Evolutionary conservation across 352 stramenopile genomes (phyloP), one percentile per base, ranked within the genome.

Genomic region (Peronospora farinosa): DNA sequence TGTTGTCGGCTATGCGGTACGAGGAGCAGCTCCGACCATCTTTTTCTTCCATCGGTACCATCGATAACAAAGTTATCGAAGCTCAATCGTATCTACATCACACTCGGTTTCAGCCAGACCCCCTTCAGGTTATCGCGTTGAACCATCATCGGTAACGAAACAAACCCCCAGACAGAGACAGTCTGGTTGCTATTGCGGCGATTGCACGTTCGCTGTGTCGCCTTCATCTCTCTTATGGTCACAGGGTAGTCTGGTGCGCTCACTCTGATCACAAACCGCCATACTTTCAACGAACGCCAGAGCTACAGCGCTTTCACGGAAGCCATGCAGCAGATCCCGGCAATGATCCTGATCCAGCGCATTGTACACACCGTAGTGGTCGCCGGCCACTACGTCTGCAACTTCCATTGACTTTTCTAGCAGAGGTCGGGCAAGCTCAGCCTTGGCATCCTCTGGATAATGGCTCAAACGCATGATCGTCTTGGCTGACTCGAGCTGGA

Each of bases 401-500:
- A 92, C 74, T 35, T 88, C 60, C 8, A 92, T 66, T 10, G 77
- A 85, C 37, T 92, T 86, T 32, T 83, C 74, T 19, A 88, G 57
- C 33, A 90, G 52, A 25, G 79, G 67, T 13, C 55, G 67, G 15
- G 75, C 73, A 21, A 91, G 63, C 25, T 86, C 60, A 7, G 65
- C 44, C 53, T 86, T 84, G 21, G 75, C 65, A 10, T 72, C 49
- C 25, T 69, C 51, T 7, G 77, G 79, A 33, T 86, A 92, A 52
- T 77, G 73, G 35, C 61, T 67, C n/a, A 92, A 55, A n/a, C 74
- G 67, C 63, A 86, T 64, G 31, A 92, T 68, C 0, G 67, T 68
- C 43, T 84, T 82, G 16, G 80, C 74, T 5, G 82, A 88, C 55
- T 92, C 77, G 11, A 88, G 63, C 48, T 87, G 76, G 35, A 93